phyloP scores from a whole-genome alignment of 2,329 filamentous ascomycete genomes.

The Setomelanomma holmii region DNA sequence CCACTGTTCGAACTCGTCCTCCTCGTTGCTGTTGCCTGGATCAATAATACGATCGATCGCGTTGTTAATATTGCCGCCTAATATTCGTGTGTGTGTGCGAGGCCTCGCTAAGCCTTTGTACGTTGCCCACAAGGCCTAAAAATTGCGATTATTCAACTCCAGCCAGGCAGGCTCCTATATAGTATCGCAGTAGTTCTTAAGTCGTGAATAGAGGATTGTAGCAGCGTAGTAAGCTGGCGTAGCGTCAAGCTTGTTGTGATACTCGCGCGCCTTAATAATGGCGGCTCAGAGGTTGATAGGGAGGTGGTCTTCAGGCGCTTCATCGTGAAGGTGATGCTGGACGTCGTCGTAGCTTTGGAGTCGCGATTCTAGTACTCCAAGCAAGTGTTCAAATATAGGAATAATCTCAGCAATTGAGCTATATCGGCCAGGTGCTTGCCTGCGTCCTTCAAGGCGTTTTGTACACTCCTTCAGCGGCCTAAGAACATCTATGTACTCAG shows the following conservation, averaged over 20 bases:
- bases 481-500: neutral
- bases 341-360: neutral
- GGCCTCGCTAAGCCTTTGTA: too few relatives aligned
- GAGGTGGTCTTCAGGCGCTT: neutral
- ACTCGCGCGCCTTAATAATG: too few relatives aligned
- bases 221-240: constrained; percentile 4
- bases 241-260: too few relatives aligned
- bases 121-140: too few relatives aligned
- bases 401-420: too few relatives aligned
- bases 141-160: neutral
- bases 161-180: constrained; percentile 4
- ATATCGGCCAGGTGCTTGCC: too few relatives aligned
- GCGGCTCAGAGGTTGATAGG: neutral
- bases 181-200: constrained; percentile 5
- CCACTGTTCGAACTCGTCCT: too few relatives aligned
- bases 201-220: neutral
- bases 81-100: neutral
- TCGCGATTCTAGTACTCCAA: too few relatives aligned
- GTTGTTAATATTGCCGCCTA: constrained; percentile 1
- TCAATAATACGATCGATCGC: constrained; percentile 1
- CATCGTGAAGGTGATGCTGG: neutral
- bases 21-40: neutral
- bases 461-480: too few relatives aligned
- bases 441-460: too few relatives aligned
- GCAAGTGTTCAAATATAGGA: too few relatives aligned